A percentile compares a stretch with the other conserved stretches of the same genome.
phyloP scores from a whole-genome alignment of 352 stramenopile genomes.

The Phytopythium sindhum region DNA sequence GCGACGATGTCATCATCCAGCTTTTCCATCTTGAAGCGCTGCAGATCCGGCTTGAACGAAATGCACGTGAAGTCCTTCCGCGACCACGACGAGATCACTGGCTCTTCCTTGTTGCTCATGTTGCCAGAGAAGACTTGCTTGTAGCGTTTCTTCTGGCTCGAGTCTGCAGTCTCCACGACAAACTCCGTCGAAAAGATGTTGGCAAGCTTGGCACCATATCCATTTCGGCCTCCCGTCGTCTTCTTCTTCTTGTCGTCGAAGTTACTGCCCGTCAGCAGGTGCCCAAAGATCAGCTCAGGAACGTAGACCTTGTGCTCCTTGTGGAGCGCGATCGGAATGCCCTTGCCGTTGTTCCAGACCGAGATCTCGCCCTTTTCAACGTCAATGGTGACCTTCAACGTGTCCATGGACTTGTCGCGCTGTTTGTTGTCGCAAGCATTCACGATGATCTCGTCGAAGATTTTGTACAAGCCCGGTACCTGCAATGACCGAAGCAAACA shows the following conservation, averaged over 20 bases:
- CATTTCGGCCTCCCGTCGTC: slow-evolving; percentile 93
- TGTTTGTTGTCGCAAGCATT: slow-evolving; percentile 99
- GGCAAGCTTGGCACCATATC: slow-evolving; percentile 98
- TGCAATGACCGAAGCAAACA: slow-evolving; percentile 13
- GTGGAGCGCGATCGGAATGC: slow-evolving; percentile 97
- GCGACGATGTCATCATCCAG: slow-evolving; percentile 94
- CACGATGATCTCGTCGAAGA: slow-evolving; percentile 99
- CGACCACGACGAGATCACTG: slow-evolving; percentile 80
- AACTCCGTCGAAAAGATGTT: slow-evolving; percentile 99
- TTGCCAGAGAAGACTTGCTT: slow-evolving; percentile 90
- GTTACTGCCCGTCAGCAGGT: slow-evolving; percentile 97
- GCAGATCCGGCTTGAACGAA: slow-evolving; percentile 95
- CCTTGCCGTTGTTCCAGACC: slow-evolving; percentile 97
- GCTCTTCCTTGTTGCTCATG: slow-evolving; percentile 91
- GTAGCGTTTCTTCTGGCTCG: slow-evolving; percentile 92
- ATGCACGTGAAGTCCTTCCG: slow-evolving; percentile 95
- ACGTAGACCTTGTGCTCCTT: slow-evolving; percentile 97
- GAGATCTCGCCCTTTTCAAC: slow-evolving; percentile 91
- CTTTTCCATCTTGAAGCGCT: slow-evolving; percentile 89
- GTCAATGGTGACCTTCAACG: slow-evolving; percentile 94
- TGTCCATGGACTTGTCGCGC: slow-evolving; percentile 94
- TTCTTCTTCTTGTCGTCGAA: slow-evolving; percentile 98
- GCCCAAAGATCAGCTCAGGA: slow-evolving; percentile 97
- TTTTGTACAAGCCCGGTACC: slow-evolving; percentile 96
- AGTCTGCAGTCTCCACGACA: slow-evolving; percentile 97